phyloP scores from a whole-genome alignment of 257 asterid species.

The Plantago ovata region DNA sequence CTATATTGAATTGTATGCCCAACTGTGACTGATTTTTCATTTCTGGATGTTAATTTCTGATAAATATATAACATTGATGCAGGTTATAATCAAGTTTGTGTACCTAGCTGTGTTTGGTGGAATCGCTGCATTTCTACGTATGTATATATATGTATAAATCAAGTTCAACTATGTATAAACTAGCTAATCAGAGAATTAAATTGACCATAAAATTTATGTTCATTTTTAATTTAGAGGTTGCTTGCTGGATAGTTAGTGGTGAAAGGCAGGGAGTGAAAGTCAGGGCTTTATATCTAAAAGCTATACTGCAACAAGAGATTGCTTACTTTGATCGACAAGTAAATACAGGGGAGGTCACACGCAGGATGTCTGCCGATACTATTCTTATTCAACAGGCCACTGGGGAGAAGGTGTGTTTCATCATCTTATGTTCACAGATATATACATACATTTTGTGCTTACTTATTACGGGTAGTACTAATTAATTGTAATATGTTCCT shows the following conservation, averaged over 20 bases:
- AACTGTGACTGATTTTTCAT: no score
- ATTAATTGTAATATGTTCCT: background rate
- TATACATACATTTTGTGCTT: no score
- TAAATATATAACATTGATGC: no score
- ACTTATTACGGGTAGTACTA: no score
- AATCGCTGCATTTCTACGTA: slow-evolving; percentile 1
- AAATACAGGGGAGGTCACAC: slow-evolving; percentile 81
- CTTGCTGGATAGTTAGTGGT: slow-evolving; percentile 95
- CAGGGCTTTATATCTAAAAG: slow-evolving; percentile 77
- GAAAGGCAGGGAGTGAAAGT: slow-evolving; percentile 93
- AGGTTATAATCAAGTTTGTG: background rate
- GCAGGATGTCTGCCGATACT: slow-evolving; percentile 76
- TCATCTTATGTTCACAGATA: background rate
- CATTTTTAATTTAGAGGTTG: slow-evolving; percentile 86
- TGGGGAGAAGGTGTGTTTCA: no score
- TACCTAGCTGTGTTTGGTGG: background rate
- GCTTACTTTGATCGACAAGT: slow-evolving; percentile 72
- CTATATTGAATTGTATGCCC: no score
- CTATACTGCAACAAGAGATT: slow-evolving; percentile 82
- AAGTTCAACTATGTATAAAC: no score
- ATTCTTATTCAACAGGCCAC: slow-evolving; percentile 88
- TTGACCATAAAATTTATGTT: no score
- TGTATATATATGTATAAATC: no score
- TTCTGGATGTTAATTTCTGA: slow-evolving; percentile 41
- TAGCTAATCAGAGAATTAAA: no score